Conservation (phyloP, 2,329 filamentous ascomycete species). For the Pezicula neosporulosa region DNA sequence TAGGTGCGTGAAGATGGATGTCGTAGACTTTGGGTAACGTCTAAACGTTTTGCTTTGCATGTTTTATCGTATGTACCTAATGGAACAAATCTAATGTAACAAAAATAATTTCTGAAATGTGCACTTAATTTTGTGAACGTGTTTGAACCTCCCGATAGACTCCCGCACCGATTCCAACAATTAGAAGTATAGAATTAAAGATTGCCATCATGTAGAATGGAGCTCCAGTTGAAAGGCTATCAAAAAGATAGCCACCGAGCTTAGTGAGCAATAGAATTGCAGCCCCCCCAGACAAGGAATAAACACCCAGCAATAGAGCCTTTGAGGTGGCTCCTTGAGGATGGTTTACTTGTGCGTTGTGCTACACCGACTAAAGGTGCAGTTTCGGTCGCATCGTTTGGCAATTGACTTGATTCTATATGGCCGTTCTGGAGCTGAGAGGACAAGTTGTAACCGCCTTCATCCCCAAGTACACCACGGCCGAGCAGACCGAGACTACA, state of each 20-base stretch:
- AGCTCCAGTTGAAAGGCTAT: conserved; percentile 66
- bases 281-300: conserved; percentile 84
- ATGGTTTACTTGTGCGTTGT: conserved; percentile 11
- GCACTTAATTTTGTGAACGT: conserved; percentile 1
- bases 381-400: conserved; percentile 13
- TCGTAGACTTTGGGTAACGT: too few species aligned
- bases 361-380: conserved; percentile 26
- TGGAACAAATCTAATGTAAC: too few species aligned
- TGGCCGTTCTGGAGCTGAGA: conserved; percentile 20
- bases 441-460: conserved; percentile 29
- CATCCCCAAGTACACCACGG: conserved; percentile 64
- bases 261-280: conserved; percentile 93
- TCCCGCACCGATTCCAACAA: conserved; percentile 33
- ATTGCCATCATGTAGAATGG: conserved; percentile 93
- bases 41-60: too few species aligned
- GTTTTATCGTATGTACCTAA: too few species aligned
- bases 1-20: too few species aligned
- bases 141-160: conserved; percentile 22
- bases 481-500: conserved; percentile 89
- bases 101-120: not conserved
- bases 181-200: conserved; percentile 75
- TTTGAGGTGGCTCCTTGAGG: conserved; percentile 55
- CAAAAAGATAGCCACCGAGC: conserved; percentile 82
- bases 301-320: conserved; percentile 93
- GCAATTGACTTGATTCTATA: not conserved